These are phyloP conservation scores for Hanseniaspora valbyensis DNA, from an alignment of 805 yeast species.

Conservation along the genomic window DNA sequence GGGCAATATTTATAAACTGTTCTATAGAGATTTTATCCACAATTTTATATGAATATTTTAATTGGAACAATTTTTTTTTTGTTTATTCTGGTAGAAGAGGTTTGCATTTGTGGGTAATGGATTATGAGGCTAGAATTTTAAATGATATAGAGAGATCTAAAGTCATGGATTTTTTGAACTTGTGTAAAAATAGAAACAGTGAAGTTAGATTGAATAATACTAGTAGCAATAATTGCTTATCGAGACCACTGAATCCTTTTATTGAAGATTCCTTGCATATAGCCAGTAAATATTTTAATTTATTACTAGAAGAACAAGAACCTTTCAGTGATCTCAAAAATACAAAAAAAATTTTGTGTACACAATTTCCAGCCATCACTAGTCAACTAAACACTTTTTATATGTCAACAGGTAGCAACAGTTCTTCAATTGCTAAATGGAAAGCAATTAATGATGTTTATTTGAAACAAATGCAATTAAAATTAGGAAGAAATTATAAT, in stretches of 20 bases:
- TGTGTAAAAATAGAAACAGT: constrained; percentile 44
- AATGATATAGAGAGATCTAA: constrained; percentile 67
- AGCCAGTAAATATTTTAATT: constrained; percentile 27
- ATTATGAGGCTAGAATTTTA: constrained; percentile 60
- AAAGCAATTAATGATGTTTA: constrained; percentile 48
- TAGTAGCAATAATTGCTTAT: constrained; percentile 10
- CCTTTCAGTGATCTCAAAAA: constrained; percentile 50
- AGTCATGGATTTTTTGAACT: constrained; percentile 73
- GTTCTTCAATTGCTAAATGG: constrained; percentile 64
- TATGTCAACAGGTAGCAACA: constrained; percentile 42
- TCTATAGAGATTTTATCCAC: constrained; percentile 66
- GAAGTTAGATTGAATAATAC: constrained; percentile 42
- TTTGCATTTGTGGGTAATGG: constrained; percentile 97
- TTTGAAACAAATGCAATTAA: constrained; percentile 42
- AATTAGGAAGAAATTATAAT: constrained; percentile 14
- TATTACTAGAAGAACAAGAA: constrained; percentile 68
- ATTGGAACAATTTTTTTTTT: constrained; percentile 79
- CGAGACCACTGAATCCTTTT: constrained; percentile 83
- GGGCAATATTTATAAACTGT: constrained; percentile 72
- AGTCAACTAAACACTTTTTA: constrained; percentile 54
- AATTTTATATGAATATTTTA: constrained; percentile 77
- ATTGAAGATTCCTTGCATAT: constrained; percentile 51
- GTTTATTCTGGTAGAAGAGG: constrained; percentile 98
- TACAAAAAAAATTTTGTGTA: constrained; percentile 8
- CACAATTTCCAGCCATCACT: constrained; percentile 40